Conservation (phyloP, 1,284 basidiomycete genomes). For the Naganishia sp. region DNA sequence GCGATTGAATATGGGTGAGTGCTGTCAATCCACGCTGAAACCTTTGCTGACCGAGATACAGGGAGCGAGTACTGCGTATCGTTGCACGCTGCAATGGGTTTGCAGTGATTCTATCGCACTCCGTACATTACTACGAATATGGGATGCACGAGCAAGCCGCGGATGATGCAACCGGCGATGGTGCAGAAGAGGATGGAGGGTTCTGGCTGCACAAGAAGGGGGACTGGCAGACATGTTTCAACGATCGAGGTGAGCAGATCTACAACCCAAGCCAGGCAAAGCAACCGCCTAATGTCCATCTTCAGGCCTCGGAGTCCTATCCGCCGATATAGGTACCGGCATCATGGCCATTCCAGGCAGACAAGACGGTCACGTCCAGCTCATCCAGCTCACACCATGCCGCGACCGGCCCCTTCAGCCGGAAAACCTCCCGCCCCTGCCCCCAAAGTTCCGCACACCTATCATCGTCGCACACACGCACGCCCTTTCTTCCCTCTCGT, state of each 20-base stretch:
- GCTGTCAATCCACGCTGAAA: neutral
- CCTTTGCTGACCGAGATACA: slow-evolving; percentile 36
- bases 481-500: slow-evolving; percentile 72
- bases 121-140: slow-evolving; percentile 78
- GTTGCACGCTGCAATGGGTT: slow-evolving; percentile 78
- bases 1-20: slow-evolving; percentile 75
- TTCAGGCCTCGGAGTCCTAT: slow-evolving; percentile 77
- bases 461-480: slow-evolving; percentile 85
- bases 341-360: slow-evolving; percentile 83
- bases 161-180: slow-evolving; percentile 32
- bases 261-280: slow-evolving; percentile 11
- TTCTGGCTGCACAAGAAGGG: slow-evolving; percentile 62
- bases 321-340: slow-evolving; percentile 73
- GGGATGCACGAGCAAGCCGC: slow-evolving; percentile 55
- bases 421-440: slow-evolving; percentile 19
- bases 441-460: slow-evolving; percentile 53
- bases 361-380: slow-evolving; percentile 85
- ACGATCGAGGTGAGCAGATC: slow-evolving; percentile 68
- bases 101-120: slow-evolving; percentile 74
- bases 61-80: slow-evolving; percentile 78
- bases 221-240: slow-evolving; percentile 88
- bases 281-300: slow-evolving; percentile 23
- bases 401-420: slow-evolving; percentile 38
- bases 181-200: slow-evolving; percentile 26
- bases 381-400: slow-evolving; percentile 81